Conservation (phyloP, 805 yeast genomes). For the Dipodascopsis uninucleata region DNA sequence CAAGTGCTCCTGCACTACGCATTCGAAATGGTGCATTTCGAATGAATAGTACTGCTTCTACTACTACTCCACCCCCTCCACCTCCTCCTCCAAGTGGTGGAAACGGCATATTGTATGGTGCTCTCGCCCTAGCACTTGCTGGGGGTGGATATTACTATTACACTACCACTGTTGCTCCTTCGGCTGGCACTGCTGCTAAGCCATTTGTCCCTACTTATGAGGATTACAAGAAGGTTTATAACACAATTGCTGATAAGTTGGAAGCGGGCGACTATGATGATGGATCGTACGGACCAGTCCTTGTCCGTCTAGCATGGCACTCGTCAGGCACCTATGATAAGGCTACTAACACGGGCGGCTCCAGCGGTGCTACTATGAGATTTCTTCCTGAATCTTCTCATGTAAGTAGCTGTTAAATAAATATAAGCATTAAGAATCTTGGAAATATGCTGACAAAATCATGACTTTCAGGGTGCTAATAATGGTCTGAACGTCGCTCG, state of each 20-base stretch:
- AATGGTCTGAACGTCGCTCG: slow-evolving; percentile 53
- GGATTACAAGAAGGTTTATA: slow-evolving; percentile 65
- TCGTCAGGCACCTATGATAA: slow-evolving; percentile 74
- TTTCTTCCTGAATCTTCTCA: slow-evolving; percentile 15
- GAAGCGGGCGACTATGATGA: slow-evolving; percentile 53
- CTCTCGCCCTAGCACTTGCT: slow-evolving; percentile 24
- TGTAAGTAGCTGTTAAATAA: slow-evolving; percentile 1
- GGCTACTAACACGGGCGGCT: slow-evolving; percentile 49
- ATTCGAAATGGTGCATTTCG: too few relatives aligned
- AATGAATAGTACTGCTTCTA: too few relatives aligned
- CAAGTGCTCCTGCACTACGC: too few relatives aligned
- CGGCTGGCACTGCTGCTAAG: slow-evolving; percentile 36
- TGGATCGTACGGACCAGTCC: slow-evolving; percentile 70
- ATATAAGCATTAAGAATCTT: too few relatives aligned
- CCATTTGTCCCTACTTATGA: slow-evolving; percentile 35
- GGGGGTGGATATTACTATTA: slow-evolving; percentile 37
- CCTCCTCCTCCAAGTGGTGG: slow-evolving; percentile 10
- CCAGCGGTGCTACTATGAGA: slow-evolving; percentile 54
- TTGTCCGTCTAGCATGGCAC: slow-evolving; percentile 84
- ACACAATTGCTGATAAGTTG: slow-evolving; percentile 38
- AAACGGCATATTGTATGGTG: slow-evolving; percentile 13
- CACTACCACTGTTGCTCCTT: slow-evolving; percentile 32
- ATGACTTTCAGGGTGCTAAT: slow-evolving; percentile 39
- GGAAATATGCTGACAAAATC: slow-evolving; percentile 7
- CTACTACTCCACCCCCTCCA: slow-evolving; percentile 2